Conservation (phyloP, 257 asterid species). For the Ilex asprella region DNA sequence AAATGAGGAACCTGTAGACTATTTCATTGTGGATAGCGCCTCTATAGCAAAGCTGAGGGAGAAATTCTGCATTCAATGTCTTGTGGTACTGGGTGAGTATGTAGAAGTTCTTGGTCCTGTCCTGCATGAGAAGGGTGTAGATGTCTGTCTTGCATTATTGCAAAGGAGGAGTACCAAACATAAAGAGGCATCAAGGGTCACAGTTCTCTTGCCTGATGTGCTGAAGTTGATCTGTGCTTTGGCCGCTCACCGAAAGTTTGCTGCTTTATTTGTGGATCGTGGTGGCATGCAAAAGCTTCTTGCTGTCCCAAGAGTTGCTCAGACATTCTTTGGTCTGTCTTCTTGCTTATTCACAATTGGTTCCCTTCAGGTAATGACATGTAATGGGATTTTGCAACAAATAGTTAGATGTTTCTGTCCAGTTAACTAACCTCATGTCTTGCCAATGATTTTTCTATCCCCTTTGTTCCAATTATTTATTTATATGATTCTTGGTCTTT, state of each 20-base stretch:
- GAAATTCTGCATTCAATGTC: slow-evolving; percentile 91
- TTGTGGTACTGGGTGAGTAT: slow-evolving; percentile 82
- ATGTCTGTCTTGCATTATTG: slow-evolving; percentile 80
- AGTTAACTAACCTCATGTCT: not conserved
- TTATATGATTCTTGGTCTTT: not conserved
- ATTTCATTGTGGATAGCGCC: slow-evolving; percentile 47
- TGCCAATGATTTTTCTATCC: slow-evolving; percentile 9
- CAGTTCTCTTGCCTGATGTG: slow-evolving; percentile 64
- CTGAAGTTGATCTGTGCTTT: slow-evolving; percentile 84
- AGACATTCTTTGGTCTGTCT: slow-evolving; percentile 72
- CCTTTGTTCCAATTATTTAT: slow-evolving; percentile 3
- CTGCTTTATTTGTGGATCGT: slow-evolving; percentile 89
- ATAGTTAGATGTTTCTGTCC: too few species aligned
- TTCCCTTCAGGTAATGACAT: slow-evolving; percentile 71
- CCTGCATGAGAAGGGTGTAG: slow-evolving; percentile 95
- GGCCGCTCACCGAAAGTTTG: slow-evolving; percentile 94
- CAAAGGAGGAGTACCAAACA: slow-evolving; percentile 58
- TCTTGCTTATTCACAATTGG: slow-evolving; percentile 91
- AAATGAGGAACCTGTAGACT: slow-evolving; percentile 57
- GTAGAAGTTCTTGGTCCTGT: slow-evolving; percentile 99
- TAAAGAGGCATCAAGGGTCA: slow-evolving; percentile 46
- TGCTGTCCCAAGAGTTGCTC: slow-evolving; percentile 57
- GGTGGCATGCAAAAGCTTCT: slow-evolving; percentile 91
- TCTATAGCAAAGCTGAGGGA: slow-evolving; percentile 87
- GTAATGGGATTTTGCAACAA: not conserved